Evolutionary conservation across 768 basidiomycete species (phyloP), one percentile per base, ranked within the genome.

Genomic region (Chalciporus chontae): DNA sequence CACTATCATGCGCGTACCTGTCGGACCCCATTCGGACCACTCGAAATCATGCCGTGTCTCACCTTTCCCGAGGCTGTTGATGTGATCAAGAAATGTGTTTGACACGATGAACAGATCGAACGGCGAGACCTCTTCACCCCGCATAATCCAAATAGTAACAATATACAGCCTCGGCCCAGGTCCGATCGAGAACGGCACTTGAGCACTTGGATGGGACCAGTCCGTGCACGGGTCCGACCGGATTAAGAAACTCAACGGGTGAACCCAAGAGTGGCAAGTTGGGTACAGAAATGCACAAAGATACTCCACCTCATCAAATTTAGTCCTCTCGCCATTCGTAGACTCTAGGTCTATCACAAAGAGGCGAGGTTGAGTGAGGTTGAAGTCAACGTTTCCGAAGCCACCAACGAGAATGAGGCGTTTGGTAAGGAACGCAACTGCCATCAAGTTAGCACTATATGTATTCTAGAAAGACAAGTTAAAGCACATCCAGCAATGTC

Each of bases 11-110:
- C 80, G 75, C 8, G 77, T 75, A 4, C 71, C 73, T 9, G 34
- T 44, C 7, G 76, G 75, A 13, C 79, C 82, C 82, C 82, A 84
- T 21, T 69, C 67, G 2, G 68, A 54, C 81, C 81, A 84, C 29
- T 60, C 50, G 51, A 75, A 56, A n/a, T 61, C 50, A 29, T 51
- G 61, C 15, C 53, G 46, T 8, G 41, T 49, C 39, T 54, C 56
- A 0, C 51, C 56, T 34, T 51, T 43, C 50, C 52, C 50, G 27
- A 59, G 43, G 47, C 47, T 34, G 3, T 65, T 43, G 36, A 70
- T 26, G 21, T 56, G 62, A 10, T 55, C 54, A 38, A 72, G 52
- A 52, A 76, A 51, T 18, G 74, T 70, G 46, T 61, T 55, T 26
- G 69, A 69, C 34, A 77, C 70, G 17, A 78, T 69, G 51, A 78